phyloP scores from a whole-genome alignment of 768 basidiomycete species.

The Xerocomus spinulosus region DNA sequence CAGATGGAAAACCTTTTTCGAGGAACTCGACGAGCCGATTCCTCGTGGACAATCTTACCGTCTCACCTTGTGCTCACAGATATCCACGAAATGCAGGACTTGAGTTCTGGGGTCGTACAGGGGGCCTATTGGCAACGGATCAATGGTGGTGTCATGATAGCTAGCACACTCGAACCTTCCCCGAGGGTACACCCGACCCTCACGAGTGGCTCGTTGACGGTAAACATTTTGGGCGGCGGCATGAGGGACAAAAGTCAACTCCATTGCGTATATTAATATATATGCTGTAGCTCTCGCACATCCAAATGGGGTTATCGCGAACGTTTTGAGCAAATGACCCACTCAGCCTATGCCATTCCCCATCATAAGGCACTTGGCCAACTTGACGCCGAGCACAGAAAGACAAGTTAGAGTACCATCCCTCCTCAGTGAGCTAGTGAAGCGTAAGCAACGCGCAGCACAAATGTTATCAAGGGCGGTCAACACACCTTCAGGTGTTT shows the following conservation, averaged over 20 bases:
- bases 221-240: conserved; percentile 16
- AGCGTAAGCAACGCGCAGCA: conserved; percentile 9
- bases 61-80: conserved; percentile 27
- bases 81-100: conserved; percentile 66
- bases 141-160: neutral
- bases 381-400: conserved; percentile 20
- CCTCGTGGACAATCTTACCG: neutral
- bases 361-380: conserved; percentile 1
- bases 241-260: conserved; percentile 3
- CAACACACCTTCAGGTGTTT: conserved; percentile 78
- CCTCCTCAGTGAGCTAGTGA: conserved; percentile 43
- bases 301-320: conserved; percentile 9
- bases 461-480: no score
- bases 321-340: conserved; percentile 8
- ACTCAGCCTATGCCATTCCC: conserved; percentile 1
- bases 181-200: conserved; percentile 53
- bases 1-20: conserved; percentile 31
- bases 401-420: conserved; percentile 10
- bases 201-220: conserved; percentile 40
- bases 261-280: conserved; percentile 1
- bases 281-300: conserved; percentile 5
- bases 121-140: conserved; percentile 41
- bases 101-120: conserved; percentile 53
- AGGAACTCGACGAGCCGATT: neutral
- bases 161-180: conserved; percentile 43